Base-by-base conservation (phyloP, 176 grass and related monocot genomes). In the Bromus sterilis region DNA sequence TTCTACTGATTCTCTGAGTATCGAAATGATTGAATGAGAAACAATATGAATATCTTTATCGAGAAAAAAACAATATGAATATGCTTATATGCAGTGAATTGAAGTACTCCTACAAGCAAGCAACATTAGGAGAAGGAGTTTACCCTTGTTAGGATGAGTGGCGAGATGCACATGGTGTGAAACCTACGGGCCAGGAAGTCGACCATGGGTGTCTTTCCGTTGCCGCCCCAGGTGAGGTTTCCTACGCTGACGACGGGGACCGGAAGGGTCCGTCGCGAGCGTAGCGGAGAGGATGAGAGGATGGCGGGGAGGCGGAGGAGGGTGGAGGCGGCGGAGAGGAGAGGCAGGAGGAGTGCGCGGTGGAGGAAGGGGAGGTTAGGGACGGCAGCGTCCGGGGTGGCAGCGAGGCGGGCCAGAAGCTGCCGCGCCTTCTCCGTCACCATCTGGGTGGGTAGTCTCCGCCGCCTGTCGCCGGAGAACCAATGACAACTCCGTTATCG, bases 201-300 rank as follows among this genome's bases (percentile, higher is more conserved):
- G 41, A 98, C 90, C 92, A 91, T 95, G 48, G 90, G 90, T 1
- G 96, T 98, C 89, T 95, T 95, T 16, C 95, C 95, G 29, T 87
- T 95, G 31, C 90, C 90, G 8, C 90, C 96, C 90, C 90, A 95
- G 35, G 90, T 98, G 66, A 91, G 72, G 80, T 98, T 98, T 4
- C 92, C 96, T 41, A 95, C 93, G 76, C 93, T 95, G 76, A 95
- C 80, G 33, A 95, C 87, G 10, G 93, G 93, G 28, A 98, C 86
- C 2, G 87, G 56, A 15, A 84, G 76, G 20, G 36, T 11, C 86
- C 41, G 86, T 25, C 49, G 88, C 9, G 44, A 51, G 84, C 89
- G 70, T 71, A 97, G 80, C 11, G 65, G 71, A 76, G 70, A 78
- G 37, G 71, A 76, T 33, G 39, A 84, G 67, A 92, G 80, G 10